Evolutionary conservation across 305 asterid species (phyloP).

Genomic region (Rubia balearica): DNA sequence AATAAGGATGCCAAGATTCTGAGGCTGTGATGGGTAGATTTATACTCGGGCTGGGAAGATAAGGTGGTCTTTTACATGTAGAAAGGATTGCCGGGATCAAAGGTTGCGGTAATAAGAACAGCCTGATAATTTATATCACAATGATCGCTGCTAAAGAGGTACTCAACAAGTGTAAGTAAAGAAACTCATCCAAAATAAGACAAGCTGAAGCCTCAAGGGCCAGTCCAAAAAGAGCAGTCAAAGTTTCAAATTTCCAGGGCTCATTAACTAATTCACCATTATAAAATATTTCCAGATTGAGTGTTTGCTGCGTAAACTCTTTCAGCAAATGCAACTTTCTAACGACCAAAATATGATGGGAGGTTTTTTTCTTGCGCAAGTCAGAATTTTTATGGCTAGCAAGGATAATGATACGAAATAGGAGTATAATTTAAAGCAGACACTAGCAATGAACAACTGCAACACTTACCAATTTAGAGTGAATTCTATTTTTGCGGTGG

Average conservation of each 20-base stretch:
- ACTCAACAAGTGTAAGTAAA: neutral
- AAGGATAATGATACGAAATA: neutral
- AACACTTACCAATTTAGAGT: constrained; percentile 27
- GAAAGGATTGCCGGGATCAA: neutral
- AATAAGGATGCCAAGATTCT: neutral
- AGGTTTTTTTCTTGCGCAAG: neutral
- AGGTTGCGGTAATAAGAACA: neutral
- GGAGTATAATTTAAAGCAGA: neutral
- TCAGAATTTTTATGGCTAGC: neutral
- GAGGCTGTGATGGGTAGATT: neutral
- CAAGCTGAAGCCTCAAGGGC: neutral
- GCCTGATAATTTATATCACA: no score
- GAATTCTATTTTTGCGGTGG: constrained; percentile 54
- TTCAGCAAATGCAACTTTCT: neutral
- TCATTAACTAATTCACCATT: neutral
- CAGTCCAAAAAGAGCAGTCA: neutral
- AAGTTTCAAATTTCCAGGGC: neutral
- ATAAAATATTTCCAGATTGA: neutral
- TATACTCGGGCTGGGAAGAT: neutral
- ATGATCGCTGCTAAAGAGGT: neutral
- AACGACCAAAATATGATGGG: neutral
- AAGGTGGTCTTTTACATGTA: no score
- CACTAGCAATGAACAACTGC: neutral
- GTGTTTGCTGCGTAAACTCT: neutral
- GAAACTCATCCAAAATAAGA: no score